phyloP scores from a whole-genome alignment of 768 basidiomycete species.

The Pleurotus citrinopileatus region DNA sequence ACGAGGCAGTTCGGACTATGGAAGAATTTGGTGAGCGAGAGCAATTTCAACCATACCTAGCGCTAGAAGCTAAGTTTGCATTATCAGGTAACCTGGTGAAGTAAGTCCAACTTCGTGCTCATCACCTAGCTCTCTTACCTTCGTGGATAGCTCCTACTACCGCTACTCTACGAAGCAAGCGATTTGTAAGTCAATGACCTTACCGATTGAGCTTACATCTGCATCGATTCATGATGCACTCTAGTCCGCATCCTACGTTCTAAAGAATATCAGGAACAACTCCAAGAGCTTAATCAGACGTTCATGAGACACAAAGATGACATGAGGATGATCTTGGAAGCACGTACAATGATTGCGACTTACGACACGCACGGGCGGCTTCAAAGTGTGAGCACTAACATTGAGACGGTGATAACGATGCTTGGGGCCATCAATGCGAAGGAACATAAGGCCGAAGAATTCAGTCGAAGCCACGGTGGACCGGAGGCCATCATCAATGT shows the following conservation, averaged over 20 bases:
- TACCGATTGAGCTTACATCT: neutral
- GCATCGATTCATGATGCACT: neutral
- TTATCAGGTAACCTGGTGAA: constrained; percentile 5
- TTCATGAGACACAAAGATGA: neutral
- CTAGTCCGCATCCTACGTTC: constrained; percentile 6
- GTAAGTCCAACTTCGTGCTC: neutral
- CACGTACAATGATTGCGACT: constrained; percentile 5
- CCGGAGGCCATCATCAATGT: constrained; percentile 6
- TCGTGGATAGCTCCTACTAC: neutral
- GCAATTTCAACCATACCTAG: neutral
- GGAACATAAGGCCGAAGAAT: constrained; percentile 8
- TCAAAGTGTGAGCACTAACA: neutral
- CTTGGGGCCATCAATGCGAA: constrained; percentile 4
- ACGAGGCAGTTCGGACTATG: neutral
- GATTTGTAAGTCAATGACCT: neutral
- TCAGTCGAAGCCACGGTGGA: neutral
- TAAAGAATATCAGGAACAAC: constrained; percentile 3
- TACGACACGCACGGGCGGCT: neutral
- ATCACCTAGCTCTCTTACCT: neutral
- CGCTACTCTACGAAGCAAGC: constrained; percentile 6
- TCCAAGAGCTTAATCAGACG: neutral
- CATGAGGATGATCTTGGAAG: neutral
- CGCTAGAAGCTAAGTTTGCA: neutral
- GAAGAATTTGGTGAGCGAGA: constrained; percentile 12
- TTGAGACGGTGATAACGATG: constrained; percentile 1